Evolutionary conservation across 305 asterid genomes (phyloP), one percentile per base, ranked within the genome.

Genomic region (Rubia peregrina): DNA sequence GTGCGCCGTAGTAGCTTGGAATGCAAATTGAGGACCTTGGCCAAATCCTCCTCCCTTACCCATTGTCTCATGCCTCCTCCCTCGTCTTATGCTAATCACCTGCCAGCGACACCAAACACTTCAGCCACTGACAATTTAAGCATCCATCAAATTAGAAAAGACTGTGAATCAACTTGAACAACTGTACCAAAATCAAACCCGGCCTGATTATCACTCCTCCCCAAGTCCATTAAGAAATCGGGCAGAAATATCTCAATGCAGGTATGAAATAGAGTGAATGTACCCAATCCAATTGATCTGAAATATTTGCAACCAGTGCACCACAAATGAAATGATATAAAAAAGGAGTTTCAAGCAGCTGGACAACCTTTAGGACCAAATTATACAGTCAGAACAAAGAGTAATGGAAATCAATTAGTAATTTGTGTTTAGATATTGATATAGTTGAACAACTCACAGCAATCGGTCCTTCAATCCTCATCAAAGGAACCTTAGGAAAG

Each of bases 21-120:
- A 81, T 95, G 99, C 82, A 95, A 83, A 86, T 91, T 95, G 88
- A 95, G 83, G 78, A 88, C 96, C 84, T 89, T 95, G 55, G 98
- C 99, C 88, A 95, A 85, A 74, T 95, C 97, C 81, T 94, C 99
- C 79, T 95, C 98, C 80, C 96, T 83, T 62, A 90, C 91, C 99
- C 99, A 95, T 78, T 88, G 96, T 62, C 91, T 88, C 82, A 96
- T 89, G 81, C 74, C 5, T 33, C 38, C 38, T 33, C 38, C 5
- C 38, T 33, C 38, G 38, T 33, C 6, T 36, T 4, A 14, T 49
- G 56, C 21, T 49, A 49, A 16, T 49, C 56, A 49, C 5, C 51
- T 1, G 16, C 56, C 6, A 56, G 13, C 4, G 11, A 59, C 46
- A 49, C 56, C 40, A 43, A 53, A 53, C 12, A 46, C 61, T 64